A percentile compares a stretch with the other conserved stretches of the same genome.
These are phyloP conservation scores for Exophiala spinifera DNA, from an alignment of 2,329 filamentous ascomycete genomes.

Conservation along the genomic window DNA sequence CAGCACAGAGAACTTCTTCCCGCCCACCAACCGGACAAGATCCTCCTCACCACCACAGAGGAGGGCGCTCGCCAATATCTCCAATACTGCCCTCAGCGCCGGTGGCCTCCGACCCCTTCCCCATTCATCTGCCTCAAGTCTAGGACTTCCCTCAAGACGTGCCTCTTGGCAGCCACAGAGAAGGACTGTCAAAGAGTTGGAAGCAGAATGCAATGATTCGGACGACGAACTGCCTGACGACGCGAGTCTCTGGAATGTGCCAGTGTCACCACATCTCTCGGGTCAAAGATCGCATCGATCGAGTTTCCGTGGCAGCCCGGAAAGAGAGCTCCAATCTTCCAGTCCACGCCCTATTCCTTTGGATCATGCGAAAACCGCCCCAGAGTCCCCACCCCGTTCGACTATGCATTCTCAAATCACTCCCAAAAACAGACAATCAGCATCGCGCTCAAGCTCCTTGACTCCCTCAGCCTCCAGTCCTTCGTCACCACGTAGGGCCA, in stretches of 20 bases:
- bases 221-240: constrained; percentile 52
- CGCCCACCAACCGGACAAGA: constrained; percentile 14
- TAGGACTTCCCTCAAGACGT: constrained; percentile 31
- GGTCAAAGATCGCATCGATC: constrained; percentile 38
- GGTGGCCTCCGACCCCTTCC: constrained; percentile 20
- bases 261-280: constrained; percentile 45
- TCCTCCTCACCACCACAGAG: constrained; percentile 23
- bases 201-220: constrained; percentile 50
- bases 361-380: constrained; percentile 37
- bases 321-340: constrained; percentile 27
- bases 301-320: constrained; percentile 43
- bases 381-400: constrained; percentile 27
- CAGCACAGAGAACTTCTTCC: constrained; percentile 14
- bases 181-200: constrained; percentile 48
- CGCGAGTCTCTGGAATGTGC: constrained; percentile 50
- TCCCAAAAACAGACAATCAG: constrained; percentile 28
- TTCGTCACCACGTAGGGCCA: constrained; percentile 29
- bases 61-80: constrained; percentile 12
- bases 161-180: constrained; percentile 44
- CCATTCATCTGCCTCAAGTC: constrained; percentile 21
- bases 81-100: constrained; percentile 14
- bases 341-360: constrained; percentile 43
- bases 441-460: constrained; percentile 19
- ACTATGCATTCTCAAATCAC: constrained; percentile 33
- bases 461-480: constrained; percentile 17